A percentile compares a stretch with the other conserved stretches of the same genome.
Conservation (phyloP, 495 filamentous ascomycete species). For the Penicillium taxi region DNA sequence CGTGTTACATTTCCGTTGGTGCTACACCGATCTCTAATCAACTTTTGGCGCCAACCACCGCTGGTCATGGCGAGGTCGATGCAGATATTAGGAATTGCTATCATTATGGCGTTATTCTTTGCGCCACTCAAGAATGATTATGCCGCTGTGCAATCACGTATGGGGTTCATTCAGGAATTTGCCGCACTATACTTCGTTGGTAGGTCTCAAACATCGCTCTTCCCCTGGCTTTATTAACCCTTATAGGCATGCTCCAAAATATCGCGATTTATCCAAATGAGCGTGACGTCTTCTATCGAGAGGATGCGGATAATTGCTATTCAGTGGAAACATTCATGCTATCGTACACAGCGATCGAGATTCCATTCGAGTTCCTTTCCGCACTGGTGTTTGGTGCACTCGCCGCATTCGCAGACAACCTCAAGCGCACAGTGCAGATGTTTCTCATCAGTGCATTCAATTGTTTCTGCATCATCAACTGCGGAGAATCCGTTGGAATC, state of each 20-base stretch:
- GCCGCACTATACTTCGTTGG: slow-evolving; percentile 64
- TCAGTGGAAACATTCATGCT: slow-evolving; percentile 59
- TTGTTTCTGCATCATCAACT: slow-evolving; percentile 62
- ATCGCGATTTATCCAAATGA: slow-evolving; percentile 63
- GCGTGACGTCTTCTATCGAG: slow-evolving; percentile 61
- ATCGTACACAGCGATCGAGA: slow-evolving; percentile 55
- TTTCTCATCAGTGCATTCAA: slow-evolving; percentile 61
- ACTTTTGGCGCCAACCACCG: slow-evolving; percentile 57
- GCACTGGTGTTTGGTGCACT: slow-evolving; percentile 57
- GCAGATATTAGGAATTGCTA: slow-evolving; percentile 58
- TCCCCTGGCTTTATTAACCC: neutral
- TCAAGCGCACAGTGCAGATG: slow-evolving; percentile 50
- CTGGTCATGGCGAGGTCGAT: slow-evolving; percentile 56
- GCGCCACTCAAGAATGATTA: slow-evolving; percentile 61
- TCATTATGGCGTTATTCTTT: slow-evolving; percentile 63
- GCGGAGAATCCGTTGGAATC: slow-evolving; percentile 69
- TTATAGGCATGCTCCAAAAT: slow-evolving; percentile 65
- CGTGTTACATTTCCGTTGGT: slow-evolving; percentile 54
- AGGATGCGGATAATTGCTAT: slow-evolving; percentile 61
- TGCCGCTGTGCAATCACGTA: slow-evolving; percentile 57
- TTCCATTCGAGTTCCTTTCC: slow-evolving; percentile 60
- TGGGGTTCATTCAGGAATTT: slow-evolving; percentile 64
- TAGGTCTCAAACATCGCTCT: slow-evolving; percentile 43
- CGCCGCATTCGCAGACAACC: slow-evolving; percentile 50
- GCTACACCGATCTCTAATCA: slow-evolving; percentile 54